phyloP scores from a whole-genome alignment of 768 basidiomycete species.

The Kwoniella sp. region DNA sequence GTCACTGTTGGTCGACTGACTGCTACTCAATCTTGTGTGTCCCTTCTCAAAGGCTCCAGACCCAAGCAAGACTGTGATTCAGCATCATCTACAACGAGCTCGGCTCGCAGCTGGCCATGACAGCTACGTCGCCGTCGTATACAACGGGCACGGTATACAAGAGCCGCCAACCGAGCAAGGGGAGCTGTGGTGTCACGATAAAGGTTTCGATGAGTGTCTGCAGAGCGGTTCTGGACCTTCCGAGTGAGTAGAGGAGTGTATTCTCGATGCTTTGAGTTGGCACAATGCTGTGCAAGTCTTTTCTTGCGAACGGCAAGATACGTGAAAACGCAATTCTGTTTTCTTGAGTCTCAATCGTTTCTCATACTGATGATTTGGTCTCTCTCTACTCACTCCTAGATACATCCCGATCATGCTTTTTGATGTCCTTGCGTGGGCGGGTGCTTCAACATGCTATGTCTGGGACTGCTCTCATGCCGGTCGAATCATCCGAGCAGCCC shows the following conservation, averaged over 20 bases:
- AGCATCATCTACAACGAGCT: constrained; percentile 43
- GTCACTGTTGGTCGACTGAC: too few relatives aligned
- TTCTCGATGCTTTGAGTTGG: too few relatives aligned
- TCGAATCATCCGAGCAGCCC: constrained; percentile 44
- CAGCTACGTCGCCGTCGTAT: constrained; percentile 43
- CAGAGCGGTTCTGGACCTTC: constrained; percentile 37
- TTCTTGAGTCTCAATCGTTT: neutral
- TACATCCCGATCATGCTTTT: constrained; percentile 53
- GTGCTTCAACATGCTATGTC: constrained; percentile 43
- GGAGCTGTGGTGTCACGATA: constrained; percentile 52
- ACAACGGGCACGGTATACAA: constrained; percentile 50
- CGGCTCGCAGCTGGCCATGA: constrained; percentile 41
- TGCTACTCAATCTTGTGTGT: too few relatives aligned
- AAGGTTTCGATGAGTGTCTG: constrained; percentile 43
- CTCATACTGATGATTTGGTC: constrained; percentile 1
- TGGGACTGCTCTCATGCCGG: constrained; percentile 50
- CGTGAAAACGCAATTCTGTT: too few relatives aligned
- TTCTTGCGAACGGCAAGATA: too few relatives aligned
- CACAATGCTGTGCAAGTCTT: too few relatives aligned
- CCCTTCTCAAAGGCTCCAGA: constrained; percentile 38
- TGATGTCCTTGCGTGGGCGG: constrained; percentile 49
- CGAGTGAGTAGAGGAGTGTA: constrained; percentile 32
- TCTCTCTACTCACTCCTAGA: constrained; percentile 16
- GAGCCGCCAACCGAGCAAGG: constrained; percentile 52
- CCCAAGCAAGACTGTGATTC: constrained; percentile 43